Percentiles rank a stretch among this genome's conserved stretches.
phyloP scores from a whole-genome alignment of 768 basidiomycete species.

The Lactarius sp. region DNA sequence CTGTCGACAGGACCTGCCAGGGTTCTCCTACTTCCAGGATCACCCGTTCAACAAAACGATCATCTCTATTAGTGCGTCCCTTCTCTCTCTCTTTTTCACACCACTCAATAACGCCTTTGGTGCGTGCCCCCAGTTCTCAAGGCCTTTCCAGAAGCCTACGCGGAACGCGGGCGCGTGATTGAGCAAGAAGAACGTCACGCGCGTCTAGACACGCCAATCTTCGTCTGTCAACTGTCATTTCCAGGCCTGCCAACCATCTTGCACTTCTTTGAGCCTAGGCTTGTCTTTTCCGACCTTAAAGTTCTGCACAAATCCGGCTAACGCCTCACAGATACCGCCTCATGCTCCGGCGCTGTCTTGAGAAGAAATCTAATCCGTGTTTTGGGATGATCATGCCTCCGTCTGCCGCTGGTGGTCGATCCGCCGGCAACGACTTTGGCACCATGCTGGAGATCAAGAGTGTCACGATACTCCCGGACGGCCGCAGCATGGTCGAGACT shows the following conservation, averaged over 20 bases:
- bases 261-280: conserved; percentile 92
- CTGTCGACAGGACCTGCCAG: conserved; percentile 75
- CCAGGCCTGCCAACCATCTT: conserved; percentile 86
- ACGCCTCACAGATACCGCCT: conserved; percentile 63
- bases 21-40: conserved; percentile 73
- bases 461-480: conserved; percentile 86
- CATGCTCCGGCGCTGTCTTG: conserved; percentile 94
- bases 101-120: conserved; percentile 1
- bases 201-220: conserved; percentile 84
- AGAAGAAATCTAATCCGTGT: conserved; percentile 60
- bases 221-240: conserved; percentile 85
- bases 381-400: conserved; percentile 93
- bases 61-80: conserved; percentile 56
- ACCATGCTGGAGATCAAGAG: conserved; percentile 88
- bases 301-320: background rate
- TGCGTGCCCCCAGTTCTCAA: conserved; percentile 46
- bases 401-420: conserved; percentile 31
- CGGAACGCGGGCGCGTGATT: conserved; percentile 58
- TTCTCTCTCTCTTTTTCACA: background rate
- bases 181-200: conserved; percentile 73
- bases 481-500: conserved; percentile 81
- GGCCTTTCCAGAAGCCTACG: conserved; percentile 62
- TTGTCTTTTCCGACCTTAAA: conserved; percentile 8
- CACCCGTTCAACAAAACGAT: conserved; percentile 71
- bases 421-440: conserved; percentile 62